Evolutionary conservation across 108 stramenopile species (phyloP), one percentile per base, ranked within the genome.

Genomic region (Schizochytrium sp.): DNA sequence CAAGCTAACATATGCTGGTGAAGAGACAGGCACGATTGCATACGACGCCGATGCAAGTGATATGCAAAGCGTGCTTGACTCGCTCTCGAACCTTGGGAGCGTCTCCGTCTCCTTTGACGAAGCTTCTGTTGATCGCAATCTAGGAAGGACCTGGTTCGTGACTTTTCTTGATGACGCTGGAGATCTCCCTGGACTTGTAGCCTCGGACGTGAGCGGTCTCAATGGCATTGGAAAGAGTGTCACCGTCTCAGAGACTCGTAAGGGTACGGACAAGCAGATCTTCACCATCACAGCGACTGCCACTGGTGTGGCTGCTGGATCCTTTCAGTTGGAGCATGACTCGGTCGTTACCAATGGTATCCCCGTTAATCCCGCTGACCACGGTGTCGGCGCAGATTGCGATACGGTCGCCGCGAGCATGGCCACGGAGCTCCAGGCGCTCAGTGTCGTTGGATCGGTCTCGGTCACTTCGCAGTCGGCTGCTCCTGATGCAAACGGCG

Each of bases 71-170:
- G 91, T 91, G 16, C 91, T 96, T 21, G 93, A 96, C 89, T 90
- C 87, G 12, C 88, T 96, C 10, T 29, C 90, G 6, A 92, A 87
- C 4, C 94, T 94, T 23, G 89, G 60, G 5, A 69, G 91, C 29
- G 89, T 93, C 58, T 29, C 93, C 87, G 72, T 92, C 72, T 43
- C 72, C 58, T 58, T 93, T 87, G 47, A 88, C 12, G 55, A 90
- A 5, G 89, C 92, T 51, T 89, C 87, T 58, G 90, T 92, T 57
- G 91, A 92, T 58, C 41, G 58, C 51, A 88, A 93, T 60, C 91
- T 92, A 16, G 96, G 96, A 25, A 95, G 92, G 90, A 96, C 91
- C 58, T 95, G 95, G 96, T 94, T 93, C 12, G 91, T 93, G 58
- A 87, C 92, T 1, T 95, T 95, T 88, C 72, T 94, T 19, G 92